phyloP scores from a whole-genome alignment of 2,329 filamentous ascomycete genomes.

The Akanthomyces lecanii region DNA sequence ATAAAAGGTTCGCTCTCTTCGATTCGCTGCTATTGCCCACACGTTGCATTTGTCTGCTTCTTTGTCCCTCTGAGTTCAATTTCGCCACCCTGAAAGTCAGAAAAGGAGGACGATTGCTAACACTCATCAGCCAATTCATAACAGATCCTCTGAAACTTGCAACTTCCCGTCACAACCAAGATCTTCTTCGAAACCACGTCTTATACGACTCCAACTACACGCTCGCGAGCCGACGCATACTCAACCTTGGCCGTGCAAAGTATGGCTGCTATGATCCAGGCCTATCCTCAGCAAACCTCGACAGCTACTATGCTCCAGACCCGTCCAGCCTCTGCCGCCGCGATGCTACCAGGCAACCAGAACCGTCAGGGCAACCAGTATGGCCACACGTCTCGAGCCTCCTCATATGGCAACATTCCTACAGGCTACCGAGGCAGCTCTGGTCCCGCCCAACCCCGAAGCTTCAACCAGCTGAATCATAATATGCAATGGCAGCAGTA shows the following conservation, averaged over 20 bases:
- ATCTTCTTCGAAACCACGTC: not conserved
- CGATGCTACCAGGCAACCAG: slow-evolving; percentile 48
- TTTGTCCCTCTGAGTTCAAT: not conserved
- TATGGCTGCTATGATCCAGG: slow-evolving; percentile 84
- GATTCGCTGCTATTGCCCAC: not conserved
- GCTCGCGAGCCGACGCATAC: not conserved
- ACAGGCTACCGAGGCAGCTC: slow-evolving; percentile 52
- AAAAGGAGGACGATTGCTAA: not conserved
- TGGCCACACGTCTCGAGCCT: slow-evolving; percentile 24
- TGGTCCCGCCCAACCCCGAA: slow-evolving; percentile 68
- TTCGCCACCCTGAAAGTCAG: not conserved
- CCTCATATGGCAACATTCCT: slow-evolving; percentile 31
- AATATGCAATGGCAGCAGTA: slow-evolving; percentile 49
- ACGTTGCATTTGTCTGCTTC: not conserved
- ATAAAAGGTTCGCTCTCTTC: slow-evolving; percentile 8
- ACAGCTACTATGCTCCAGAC: slow-evolving; percentile 73
- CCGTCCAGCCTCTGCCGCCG: slow-evolving; percentile 54
- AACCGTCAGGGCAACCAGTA: slow-evolving; percentile 50
- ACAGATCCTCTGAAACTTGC: not conserved
- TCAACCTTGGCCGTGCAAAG: slow-evolving; percentile 30
- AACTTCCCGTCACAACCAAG: not conserved
- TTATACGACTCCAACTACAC: not conserved
- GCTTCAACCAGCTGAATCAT: slow-evolving; percentile 64
- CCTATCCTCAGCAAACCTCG: slow-evolving; percentile 70
- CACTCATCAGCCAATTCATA: not conserved